These are phyloP conservation scores for Mycena maculata DNA, from an alignment of 768 basidiomycete species.

Conservation along the genomic window DNA sequence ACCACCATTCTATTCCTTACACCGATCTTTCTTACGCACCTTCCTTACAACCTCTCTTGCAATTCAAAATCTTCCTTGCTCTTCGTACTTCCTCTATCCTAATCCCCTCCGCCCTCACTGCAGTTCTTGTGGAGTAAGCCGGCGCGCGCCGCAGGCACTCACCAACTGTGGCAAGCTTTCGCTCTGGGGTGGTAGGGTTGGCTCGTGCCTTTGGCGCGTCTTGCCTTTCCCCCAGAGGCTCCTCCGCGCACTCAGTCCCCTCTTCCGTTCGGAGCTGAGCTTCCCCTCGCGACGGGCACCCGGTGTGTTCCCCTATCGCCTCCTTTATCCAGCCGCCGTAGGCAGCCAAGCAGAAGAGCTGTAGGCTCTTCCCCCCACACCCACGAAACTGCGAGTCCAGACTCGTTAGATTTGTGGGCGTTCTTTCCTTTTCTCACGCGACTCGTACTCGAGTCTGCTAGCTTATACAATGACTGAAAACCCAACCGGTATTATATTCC, in stretches of 20 bases:
- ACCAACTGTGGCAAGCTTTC: constrained; percentile 1
- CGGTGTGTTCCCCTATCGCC: neutral
- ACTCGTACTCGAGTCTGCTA: too few relatives aligned
- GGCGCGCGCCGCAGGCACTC: neutral
- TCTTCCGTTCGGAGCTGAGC: neutral
- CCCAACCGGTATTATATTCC: too few relatives aligned
- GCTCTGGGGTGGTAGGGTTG: constrained; percentile 9
- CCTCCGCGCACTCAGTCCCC: too few relatives aligned
- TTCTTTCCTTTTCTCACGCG: too few relatives aligned
- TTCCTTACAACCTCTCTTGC: neutral
- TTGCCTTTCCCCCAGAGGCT: neutral
- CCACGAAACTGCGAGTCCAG: neutral
- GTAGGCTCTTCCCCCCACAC: too few relatives aligned
- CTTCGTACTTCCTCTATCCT: too few relatives aligned
- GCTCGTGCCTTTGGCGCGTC: neutral
- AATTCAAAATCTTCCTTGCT: too few relatives aligned
- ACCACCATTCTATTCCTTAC: neutral
- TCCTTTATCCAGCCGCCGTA: too few relatives aligned
- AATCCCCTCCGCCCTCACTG: neutral
- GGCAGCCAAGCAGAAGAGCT: neutral
- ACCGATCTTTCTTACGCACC: too few relatives aligned
- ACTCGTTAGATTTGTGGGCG: too few relatives aligned
- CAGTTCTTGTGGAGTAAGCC: neutral
- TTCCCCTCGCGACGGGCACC: too few relatives aligned
- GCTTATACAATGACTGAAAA: too few relatives aligned